Base-by-base conservation (phyloP, 2,329 filamentous ascomycete genomes). In the Rhytidhysteron rufulum region DNA sequence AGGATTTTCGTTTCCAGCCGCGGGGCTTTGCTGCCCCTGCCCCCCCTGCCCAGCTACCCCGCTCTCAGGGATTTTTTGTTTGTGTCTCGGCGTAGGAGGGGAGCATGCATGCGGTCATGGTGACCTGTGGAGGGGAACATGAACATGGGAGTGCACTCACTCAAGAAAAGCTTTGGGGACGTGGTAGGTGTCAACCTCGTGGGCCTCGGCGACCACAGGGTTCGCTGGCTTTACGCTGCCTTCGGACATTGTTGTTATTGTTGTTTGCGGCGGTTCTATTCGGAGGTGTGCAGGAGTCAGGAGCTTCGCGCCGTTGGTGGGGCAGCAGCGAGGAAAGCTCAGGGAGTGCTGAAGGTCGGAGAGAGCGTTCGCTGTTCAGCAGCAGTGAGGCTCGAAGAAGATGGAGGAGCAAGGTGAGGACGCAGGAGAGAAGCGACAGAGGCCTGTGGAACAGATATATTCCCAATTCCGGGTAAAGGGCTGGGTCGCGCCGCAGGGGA, bases 141-240 rank as follows among this genome's bases (percentile, higher is more conserved):
- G n/a, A n/a, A n/a, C n/a, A 17, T 33, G 41, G 29, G 37, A 41
- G 17, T 31, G 15, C 29, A 60, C 65, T 61, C 51, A 71, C 67
- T 65, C 62, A 43, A 54, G 58, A 49, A 69, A 69, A 4, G 63
- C 66, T 48, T 79, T 68, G 47, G 79, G 79, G 36, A 81, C 75
- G 58, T 79, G 72, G 66, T 70, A 88, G 16, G 85, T 89, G 67
- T 87, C 82, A 54, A 88, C 84, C 60, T 82, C 70, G 67, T 88
- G 85, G 58, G 85, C 84, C 74, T 89, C 86, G 46, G 76, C 74
- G 57, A 89, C 85, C 56, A 86, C 82, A 19, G 50, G 47, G 45
- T 47, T 52, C 19, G 58, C 55, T 22, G 68, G 67, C 52, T 66
- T 60, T 29, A 61, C 56, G 37, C 59, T 46, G 46, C 70, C 70